Evolutionary conservation across 805 yeast genomes (phyloP).

Genomic region (Candida anglica): DNA sequence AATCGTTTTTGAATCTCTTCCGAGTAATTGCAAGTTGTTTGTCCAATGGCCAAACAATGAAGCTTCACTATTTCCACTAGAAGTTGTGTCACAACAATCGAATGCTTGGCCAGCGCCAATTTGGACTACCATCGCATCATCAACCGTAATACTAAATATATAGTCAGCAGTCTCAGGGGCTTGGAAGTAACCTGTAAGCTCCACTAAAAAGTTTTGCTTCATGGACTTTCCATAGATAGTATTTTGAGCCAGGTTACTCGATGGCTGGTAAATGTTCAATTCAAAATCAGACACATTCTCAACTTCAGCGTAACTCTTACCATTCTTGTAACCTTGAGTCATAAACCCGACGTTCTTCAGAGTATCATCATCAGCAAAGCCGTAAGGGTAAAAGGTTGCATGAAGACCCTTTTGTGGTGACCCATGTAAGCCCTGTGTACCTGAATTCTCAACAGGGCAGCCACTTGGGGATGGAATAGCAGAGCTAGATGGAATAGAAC

Average conservation of each 20-base stretch:
- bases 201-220: slow-evolving; percentile 13
- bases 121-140: not conserved
- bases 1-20: not conserved
- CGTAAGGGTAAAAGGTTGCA: not conserved
- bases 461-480: no score
- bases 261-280: not conserved
- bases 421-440: no score
- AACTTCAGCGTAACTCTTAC: not conserved
- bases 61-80: not conserved
- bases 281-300: not conserved
- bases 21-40: not conserved
- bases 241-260: not conserved
- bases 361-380: not conserved
- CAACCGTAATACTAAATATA: not conserved
- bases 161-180: not conserved
- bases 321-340: not conserved
- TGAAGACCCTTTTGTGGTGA: no score
- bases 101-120: slow-evolving; percentile 1
- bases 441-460: no score
- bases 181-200: slow-evolving; percentile 1
- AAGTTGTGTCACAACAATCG: not conserved
- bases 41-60: not conserved
- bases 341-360: not conserved
- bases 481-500: no score
- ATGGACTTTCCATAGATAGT: slow-evolving; percentile 4